Evolutionary conservation across 768 basidiomycete genomes (phyloP).

Genomic region (Panellus pusillus): DNA sequence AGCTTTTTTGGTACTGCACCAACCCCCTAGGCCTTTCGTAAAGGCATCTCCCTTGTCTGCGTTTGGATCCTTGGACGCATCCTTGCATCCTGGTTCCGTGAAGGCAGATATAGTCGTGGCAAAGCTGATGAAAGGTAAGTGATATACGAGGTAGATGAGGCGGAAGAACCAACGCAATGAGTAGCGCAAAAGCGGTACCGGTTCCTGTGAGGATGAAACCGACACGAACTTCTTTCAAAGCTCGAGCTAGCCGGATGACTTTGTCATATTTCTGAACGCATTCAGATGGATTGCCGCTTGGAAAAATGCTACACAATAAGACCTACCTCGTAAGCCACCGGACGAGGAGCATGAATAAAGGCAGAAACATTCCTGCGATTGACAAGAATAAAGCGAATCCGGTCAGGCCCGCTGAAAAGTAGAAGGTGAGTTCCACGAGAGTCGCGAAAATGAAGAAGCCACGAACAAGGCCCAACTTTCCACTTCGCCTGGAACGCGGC

Average conservation of each 20-base stretch:
- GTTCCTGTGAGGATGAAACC: constrained; percentile 78
- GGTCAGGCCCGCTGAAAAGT: constrained; percentile 70
- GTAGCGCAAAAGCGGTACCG: constrained; percentile 63
- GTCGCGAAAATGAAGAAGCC: neutral
- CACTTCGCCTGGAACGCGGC: constrained; percentile 87
- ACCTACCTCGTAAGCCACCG: constrained; percentile 64
- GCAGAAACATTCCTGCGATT: constrained; percentile 68
- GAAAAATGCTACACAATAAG: neutral
- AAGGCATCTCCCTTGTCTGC: constrained; percentile 64
- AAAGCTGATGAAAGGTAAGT: constrained; percentile 45
- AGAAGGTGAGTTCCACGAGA: constrained; percentile 20
- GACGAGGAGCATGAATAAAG: constrained; percentile 70
- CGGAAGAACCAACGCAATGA: constrained; percentile 67
- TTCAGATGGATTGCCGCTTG: neutral
- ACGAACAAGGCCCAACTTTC: constrained; percentile 83
- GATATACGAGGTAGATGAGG: constrained; percentile 5
- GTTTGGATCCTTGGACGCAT: constrained; percentile 79
- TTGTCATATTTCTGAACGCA: constrained; percentile 67
- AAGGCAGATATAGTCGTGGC: constrained; percentile 81
- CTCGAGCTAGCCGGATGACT: constrained; percentile 71
- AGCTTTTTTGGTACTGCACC: constrained; percentile 94
- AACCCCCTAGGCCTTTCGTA: constrained; percentile 65
- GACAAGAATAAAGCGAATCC: constrained; percentile 86
- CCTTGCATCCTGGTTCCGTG: constrained; percentile 88
- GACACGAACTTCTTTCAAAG: constrained; percentile 80